phyloP scores from a whole-genome alignment of 2,329 filamentous ascomycete species.

The Trichoderma koningii region DNA sequence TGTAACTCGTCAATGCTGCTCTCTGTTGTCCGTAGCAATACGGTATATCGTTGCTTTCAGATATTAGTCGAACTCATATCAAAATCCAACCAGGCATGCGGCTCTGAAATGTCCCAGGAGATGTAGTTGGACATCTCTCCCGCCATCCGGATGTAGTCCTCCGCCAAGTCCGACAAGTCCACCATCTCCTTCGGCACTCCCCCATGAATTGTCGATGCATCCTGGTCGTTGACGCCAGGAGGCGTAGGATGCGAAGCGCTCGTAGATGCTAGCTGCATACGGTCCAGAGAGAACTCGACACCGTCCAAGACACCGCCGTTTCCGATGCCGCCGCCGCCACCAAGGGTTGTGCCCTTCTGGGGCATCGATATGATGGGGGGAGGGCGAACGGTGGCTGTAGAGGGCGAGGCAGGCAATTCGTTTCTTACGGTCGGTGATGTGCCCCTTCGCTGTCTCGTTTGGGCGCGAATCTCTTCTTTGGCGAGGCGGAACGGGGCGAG shows the following conservation, averaged over 20 bases:
- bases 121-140: constrained; percentile 23
- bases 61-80: constrained; percentile 18
- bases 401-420: neutral
- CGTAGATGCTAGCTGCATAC: constrained; percentile 19
- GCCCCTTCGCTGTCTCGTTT: neutral
- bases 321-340: neutral
- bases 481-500: constrained; percentile 15
- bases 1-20: neutral
- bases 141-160: constrained; percentile 22
- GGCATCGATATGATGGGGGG: constrained; percentile 22
- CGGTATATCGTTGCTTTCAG: neutral
- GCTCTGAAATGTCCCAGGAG: constrained; percentile 23
- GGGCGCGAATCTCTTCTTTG: constrained; percentile 14
- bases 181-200: neutral
- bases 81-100: constrained; percentile 16
- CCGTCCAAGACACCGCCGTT: neutral
- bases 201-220: neutral
- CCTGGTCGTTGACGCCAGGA: neutral
- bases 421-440: neutral
- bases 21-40: too few relatives aligned
- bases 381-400: neutral
- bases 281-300: constrained; percentile 7
- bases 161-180: constrained; percentile 2
- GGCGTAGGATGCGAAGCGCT: constrained; percentile 6
- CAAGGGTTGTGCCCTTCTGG: constrained; percentile 1